A percentile compares a stretch with the other conserved stretches of the same genome.
These are phyloP conservation scores for Rossbeevera mucosa DNA, from an alignment of 768 basidiomycete genomes.

Conservation along the genomic window DNA sequence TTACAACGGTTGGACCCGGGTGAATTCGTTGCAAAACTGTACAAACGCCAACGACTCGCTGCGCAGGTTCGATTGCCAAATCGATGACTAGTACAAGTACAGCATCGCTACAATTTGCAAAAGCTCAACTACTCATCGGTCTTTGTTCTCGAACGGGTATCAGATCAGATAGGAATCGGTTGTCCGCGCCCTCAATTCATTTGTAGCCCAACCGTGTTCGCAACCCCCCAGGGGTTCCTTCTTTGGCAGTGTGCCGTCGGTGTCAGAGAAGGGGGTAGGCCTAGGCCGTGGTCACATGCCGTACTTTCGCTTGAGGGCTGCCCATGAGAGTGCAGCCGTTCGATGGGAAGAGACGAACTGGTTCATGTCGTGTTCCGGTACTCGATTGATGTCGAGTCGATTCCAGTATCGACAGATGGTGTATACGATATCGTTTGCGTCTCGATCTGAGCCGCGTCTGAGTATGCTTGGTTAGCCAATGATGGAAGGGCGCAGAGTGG, in stretches of 20 bases:
- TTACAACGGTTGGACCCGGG: too few species aligned
- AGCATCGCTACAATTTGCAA: slow-evolving; percentile 18
- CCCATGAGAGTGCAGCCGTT: slow-evolving; percentile 68
- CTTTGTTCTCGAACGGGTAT: slow-evolving; percentile 18
- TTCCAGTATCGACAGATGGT: slow-evolving; percentile 75
- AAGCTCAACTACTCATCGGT: slow-evolving; percentile 17
- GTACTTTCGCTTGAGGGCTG: slow-evolving; percentile 70
- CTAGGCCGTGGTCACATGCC: slow-evolving; percentile 39
- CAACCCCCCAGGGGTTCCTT: neutral
- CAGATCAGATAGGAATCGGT: slow-evolving; percentile 27
- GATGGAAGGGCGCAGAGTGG: slow-evolving; percentile 3
- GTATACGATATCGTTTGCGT: slow-evolving; percentile 75
- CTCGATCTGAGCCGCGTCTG: slow-evolving; percentile 66
- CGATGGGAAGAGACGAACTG: slow-evolving; percentile 59
- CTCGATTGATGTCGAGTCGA: slow-evolving; percentile 78
- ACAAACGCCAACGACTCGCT: neutral
- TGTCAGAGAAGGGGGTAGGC: neutral
- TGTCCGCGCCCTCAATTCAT: neutral
- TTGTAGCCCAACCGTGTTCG: neutral
- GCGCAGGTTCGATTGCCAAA: slow-evolving; percentile 14
- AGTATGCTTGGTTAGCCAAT: slow-evolving; percentile 11
- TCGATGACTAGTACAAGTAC: slow-evolving; percentile 18
- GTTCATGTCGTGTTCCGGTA: slow-evolving; percentile 82
- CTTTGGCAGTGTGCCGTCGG: slow-evolving; percentile 1
- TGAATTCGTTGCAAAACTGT: neutral